phyloP scores from a whole-genome alignment of 148 eudicot genomes.

The Chenopodium suecicum region DNA sequence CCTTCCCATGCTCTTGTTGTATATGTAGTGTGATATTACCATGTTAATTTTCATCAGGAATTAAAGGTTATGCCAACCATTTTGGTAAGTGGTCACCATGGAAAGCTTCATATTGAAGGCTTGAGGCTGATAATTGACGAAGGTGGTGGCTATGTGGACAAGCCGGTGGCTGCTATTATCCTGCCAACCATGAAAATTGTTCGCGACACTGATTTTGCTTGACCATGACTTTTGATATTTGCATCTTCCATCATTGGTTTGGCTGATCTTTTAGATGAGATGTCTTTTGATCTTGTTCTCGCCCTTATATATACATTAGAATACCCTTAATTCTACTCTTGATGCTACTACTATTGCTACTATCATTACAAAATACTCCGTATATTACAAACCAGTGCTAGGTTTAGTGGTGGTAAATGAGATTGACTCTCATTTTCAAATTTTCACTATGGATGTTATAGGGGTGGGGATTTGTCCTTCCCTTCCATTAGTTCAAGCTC shows the following conservation, averaged over 20 bases:
- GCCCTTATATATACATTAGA: background rate
- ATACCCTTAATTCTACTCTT: too few species aligned
- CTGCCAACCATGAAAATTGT: conserved; percentile 73
- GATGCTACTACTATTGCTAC: too few species aligned
- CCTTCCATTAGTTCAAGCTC: too few species aligned
- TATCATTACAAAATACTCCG: too few species aligned
- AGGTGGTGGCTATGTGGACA: conserved; percentile 67
- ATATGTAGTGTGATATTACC: background rate
- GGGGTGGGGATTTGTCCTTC: too few species aligned
- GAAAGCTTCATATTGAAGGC: conserved; percentile 75
- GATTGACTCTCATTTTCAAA: too few species aligned
- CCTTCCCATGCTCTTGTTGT: background rate
- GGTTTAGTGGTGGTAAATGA: too few species aligned
- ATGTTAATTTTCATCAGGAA: conserved; percentile 40
- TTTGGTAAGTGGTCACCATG: conserved; percentile 93
- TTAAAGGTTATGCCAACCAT: conserved; percentile 49
- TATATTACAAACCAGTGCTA: too few species aligned
- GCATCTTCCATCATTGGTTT: background rate
- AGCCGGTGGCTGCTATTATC: conserved; percentile 77
- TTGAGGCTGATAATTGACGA: conserved; percentile 76
- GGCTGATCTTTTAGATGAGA: background rate
- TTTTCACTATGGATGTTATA: too few species aligned
- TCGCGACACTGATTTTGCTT: conserved; percentile 51
- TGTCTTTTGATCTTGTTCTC: background rate
- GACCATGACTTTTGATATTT: background rate